These are phyloP conservation scores for Funneliformis caledonium DNA, from an alignment of 371 early-diverging fungal genomes.

Conservation along the genomic window DNA sequence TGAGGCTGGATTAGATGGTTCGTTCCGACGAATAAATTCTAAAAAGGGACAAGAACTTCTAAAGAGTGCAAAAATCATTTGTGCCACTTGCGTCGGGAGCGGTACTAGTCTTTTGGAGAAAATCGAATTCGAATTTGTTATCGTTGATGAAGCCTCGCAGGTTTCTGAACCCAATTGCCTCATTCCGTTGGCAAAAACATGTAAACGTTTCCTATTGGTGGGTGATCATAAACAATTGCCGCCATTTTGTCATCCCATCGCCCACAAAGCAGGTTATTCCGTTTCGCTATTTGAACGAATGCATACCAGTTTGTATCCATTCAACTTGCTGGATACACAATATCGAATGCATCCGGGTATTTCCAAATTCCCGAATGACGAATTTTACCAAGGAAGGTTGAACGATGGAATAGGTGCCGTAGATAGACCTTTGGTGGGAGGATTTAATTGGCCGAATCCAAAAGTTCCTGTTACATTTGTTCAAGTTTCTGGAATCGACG, in stretches of 20 bases:
- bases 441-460: neutral
- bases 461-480: neutral
- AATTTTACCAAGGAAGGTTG: slow-evolving; percentile 80
- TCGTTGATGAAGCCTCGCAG: slow-evolving; percentile 98
- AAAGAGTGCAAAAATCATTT: neutral
- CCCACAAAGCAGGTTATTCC: slow-evolving; percentile 77
- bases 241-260: slow-evolving; percentile 84
- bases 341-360: slow-evolving; percentile 98
- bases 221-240: slow-evolving; percentile 97
- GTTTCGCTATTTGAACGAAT: slow-evolving; percentile 91
- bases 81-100: neutral
- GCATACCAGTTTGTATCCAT: slow-evolving; percentile 60
- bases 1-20: neutral
- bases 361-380: slow-evolving; percentile 77
- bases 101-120: neutral
- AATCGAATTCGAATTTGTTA: slow-evolving; percentile 79
- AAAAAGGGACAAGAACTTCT: neutral
- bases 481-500: neutral
- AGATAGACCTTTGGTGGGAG: neutral
- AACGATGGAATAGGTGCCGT: slow-evolving; percentile 60
- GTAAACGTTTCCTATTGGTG: slow-evolving; percentile 86
- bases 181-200: slow-evolving; percentile 90
- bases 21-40: neutral
- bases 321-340: slow-evolving; percentile 83
- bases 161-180: slow-evolving; percentile 87